These are phyloP conservation scores for barley (Hordeum vulgare) DNA, from an alignment of 176 grass and related monocot species.

Conservation along the genomic window DNA sequence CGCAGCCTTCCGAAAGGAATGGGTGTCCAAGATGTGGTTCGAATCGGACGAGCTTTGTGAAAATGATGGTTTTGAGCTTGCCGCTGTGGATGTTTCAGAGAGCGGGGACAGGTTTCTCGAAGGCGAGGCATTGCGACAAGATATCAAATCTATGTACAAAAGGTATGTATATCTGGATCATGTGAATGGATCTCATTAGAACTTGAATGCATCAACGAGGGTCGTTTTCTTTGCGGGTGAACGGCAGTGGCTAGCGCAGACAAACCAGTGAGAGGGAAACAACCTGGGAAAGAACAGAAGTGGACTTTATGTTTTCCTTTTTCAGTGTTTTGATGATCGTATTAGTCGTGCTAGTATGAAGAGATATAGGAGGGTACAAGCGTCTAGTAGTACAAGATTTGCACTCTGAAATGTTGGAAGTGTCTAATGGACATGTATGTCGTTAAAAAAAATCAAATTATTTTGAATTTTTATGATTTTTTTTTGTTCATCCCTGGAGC, in stretches of 20 bases:
- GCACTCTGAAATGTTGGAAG: neutral
- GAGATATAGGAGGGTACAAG: no score
- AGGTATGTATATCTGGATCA: slow-evolving; percentile 37
- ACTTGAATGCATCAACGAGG: neutral
- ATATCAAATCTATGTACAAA: slow-evolving; percentile 50
- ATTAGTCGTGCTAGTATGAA: no score
- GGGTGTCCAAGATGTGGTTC: slow-evolving; percentile 76
- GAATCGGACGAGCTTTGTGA: slow-evolving; percentile 44
- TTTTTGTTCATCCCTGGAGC: neutral
- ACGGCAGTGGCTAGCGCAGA: neutral
- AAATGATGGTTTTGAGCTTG: slow-evolving; percentile 41
- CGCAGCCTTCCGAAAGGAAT: slow-evolving; percentile 58
- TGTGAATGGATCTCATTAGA: neutral
- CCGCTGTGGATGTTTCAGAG: slow-evolving; percentile 35
- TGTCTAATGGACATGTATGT: neutral
- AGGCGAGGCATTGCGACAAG: slow-evolving; percentile 30
- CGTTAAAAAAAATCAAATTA: neutral
- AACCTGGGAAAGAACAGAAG: neutral
- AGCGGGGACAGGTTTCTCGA: slow-evolving; percentile 55
- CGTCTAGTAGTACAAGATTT: no score
- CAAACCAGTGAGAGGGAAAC: neutral
- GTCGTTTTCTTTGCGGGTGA: slow-evolving; percentile 15
- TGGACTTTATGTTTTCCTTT: neutral
- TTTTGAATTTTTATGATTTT: neutral
- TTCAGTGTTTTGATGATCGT: no score